Base-by-base conservation (phyloP, 2,329 filamentous ascomycete genomes). In the Fusarium verrucosum region DNA sequence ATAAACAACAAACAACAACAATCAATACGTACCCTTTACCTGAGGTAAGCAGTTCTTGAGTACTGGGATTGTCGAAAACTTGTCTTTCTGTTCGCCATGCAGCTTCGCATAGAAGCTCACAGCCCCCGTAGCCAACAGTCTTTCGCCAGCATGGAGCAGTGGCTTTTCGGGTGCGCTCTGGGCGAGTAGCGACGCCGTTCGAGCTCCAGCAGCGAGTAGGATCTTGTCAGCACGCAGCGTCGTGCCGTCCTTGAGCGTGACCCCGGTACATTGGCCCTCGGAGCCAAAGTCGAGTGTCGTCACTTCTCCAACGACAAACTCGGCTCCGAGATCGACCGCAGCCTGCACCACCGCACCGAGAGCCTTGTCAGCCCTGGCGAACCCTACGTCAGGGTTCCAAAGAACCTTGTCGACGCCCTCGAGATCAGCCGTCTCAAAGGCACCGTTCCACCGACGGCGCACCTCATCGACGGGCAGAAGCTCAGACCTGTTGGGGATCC, bases 311-410 rank as follows among this genome's bases (percentile, higher is more conserved):
- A 80, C 76, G 14, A 85, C 77, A 58, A 87, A 87, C 66, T 84
- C 80, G 62, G 85, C 85, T 8, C 86, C 86, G 28, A 82, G 72
- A 49, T 82, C 79, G 10, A 87, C 69, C 22, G 79, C 81, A 46
- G 78, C 78, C 56, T 82, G 81, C 8, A 85, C 84, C 14, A 88
- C 81, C 13, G 83, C 84, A 46, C 78, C 75, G 43, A 88, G 74
- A 33, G 83, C 80, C 72, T 86, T 83, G 53, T 85, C 85, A 13
- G 86, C 86, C 46, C 85, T 82, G 17, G 81, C 85, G 80, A 85
- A 88, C 3, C 86, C 86, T 72, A 84, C 86, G 28, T 80, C 82
- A 58, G 82, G 83, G 75, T 88, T 88, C 65, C 83, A 80, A 20
- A 86, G 78, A 17, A 87, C 79, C 63, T 82, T 81, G 59, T 83